Conservation (phyloP, 2,329 filamentous ascomycete species). For the Sporothrix luriei region DNA sequence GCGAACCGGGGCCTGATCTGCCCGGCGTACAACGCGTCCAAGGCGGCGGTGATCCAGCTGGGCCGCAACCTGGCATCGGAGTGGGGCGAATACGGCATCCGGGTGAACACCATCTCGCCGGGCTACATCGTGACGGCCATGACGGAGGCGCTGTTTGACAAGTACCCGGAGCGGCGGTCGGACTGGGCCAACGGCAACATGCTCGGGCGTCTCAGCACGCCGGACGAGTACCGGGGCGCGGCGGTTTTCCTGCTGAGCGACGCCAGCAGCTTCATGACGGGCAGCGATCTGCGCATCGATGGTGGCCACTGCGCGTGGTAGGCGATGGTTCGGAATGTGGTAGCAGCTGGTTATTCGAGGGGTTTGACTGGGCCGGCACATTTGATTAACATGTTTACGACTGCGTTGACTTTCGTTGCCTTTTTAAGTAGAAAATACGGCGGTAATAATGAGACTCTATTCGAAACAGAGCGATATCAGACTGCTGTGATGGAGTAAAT, state of each 20-base stretch:
- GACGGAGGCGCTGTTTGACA: slow-evolving; percentile 76
- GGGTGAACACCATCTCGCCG: slow-evolving; percentile 79
- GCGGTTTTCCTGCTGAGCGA: slow-evolving; percentile 69
- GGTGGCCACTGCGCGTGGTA: slow-evolving; percentile 68
- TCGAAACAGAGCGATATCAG: background rate
- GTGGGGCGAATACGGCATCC: slow-evolving; percentile 72
- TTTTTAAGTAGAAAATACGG: background rate
- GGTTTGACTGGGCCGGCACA: background rate
- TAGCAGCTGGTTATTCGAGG: background rate
- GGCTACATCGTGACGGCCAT: slow-evolving; percentile 82
- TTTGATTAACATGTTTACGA: slow-evolving; percentile 6
- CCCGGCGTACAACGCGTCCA: slow-evolving; percentile 75
- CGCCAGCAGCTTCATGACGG: slow-evolving; percentile 71
- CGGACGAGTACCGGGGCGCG: slow-evolving; percentile 71
- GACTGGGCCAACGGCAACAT: slow-evolving; percentile 86
- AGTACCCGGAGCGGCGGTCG: slow-evolving; percentile 66
- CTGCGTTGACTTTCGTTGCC: slow-evolving; percentile 20
- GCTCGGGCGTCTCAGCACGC: slow-evolving; percentile 68
- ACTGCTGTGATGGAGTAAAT: background rate
- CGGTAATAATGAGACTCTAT: slow-evolving; percentile 20
- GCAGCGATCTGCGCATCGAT: slow-evolving; percentile 68
- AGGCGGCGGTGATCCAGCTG: slow-evolving; percentile 73
- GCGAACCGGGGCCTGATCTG: slow-evolving; percentile 64
- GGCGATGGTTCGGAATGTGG: background rate
- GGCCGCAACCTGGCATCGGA: slow-evolving; percentile 70